These are phyloP conservation scores for Raphanus raphanistrum DNA, from an alignment of 345 rosid species.

Conservation along the genomic window DNA sequence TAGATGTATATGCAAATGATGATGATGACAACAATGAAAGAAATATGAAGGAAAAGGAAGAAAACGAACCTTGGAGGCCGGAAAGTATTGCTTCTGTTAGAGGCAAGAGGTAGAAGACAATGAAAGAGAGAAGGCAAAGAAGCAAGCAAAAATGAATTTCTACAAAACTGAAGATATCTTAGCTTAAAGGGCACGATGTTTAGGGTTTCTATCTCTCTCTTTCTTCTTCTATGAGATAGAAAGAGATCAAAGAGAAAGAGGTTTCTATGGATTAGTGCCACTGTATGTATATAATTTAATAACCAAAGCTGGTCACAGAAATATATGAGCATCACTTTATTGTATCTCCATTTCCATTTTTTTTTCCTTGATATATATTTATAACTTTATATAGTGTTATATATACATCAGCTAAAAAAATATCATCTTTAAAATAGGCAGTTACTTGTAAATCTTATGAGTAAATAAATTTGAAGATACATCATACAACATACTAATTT, in stretches of 20 bases:
- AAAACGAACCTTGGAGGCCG: constrained; percentile 48
- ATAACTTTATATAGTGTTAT: not conserved
- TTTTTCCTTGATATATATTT: not conserved
- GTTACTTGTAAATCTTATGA: not conserved
- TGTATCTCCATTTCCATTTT: not conserved
- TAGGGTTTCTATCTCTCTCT: constrained; percentile 37
- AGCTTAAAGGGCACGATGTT: constrained; percentile 68
- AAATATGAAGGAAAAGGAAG: constrained; percentile 25
- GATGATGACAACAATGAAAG: constrained; percentile 33
- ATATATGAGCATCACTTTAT: constrained; percentile 39
- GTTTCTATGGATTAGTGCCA: constrained; percentile 49
- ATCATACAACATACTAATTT: no score
- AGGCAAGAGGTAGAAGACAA: constrained; percentile 50
- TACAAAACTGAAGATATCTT: constrained; percentile 45
- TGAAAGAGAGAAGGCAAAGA: constrained; percentile 33
- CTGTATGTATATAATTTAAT: constrained; percentile 26
- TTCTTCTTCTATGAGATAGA: constrained; percentile 42
- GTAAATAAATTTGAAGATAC: no score
- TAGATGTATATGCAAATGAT: constrained; percentile 2
- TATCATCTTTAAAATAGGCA: constrained; percentile 5
- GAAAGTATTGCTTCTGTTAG: constrained; percentile 35
- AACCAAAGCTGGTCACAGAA: constrained; percentile 54
- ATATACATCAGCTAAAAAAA: not conserved
- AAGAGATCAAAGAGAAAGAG: constrained; percentile 4
- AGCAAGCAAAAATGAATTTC: constrained; percentile 37